These are phyloP conservation scores for Suillus hirtellus DNA, from an alignment of 768 basidiomycete species.

Conservation along the genomic window DNA sequence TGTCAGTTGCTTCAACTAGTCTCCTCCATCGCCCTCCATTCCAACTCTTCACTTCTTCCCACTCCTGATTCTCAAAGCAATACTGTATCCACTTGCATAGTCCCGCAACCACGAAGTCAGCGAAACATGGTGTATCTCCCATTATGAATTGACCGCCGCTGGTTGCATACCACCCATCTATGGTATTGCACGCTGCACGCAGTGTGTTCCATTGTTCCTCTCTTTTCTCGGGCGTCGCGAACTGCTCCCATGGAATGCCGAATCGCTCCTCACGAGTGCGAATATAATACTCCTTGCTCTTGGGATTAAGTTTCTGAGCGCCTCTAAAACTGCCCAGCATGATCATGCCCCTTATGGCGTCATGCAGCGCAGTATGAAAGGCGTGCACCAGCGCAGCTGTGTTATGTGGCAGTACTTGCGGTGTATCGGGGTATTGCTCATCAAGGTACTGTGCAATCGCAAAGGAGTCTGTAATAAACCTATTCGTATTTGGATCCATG, in stretches of 20 bases:
- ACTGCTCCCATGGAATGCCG: slow-evolving; percentile 40
- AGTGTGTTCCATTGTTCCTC: slow-evolving; percentile 39
- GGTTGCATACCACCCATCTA: slow-evolving; percentile 18
- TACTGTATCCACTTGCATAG: slow-evolving; percentile 17
- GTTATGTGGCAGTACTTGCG: slow-evolving; percentile 37
- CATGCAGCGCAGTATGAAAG: slow-evolving; percentile 23
- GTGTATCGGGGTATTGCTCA: slow-evolving; percentile 45
- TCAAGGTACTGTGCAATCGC: slow-evolving; percentile 54
- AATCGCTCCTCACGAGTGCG: slow-evolving; percentile 34
- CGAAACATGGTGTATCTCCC: slow-evolving; percentile 20
- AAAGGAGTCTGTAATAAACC: slow-evolving; percentile 42
- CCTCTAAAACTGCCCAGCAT: slow-evolving; percentile 27
- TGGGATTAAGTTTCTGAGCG: slow-evolving; percentile 29
- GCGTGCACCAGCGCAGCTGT: slow-evolving; percentile 35
- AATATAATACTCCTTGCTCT: slow-evolving; percentile 41
- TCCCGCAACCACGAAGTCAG: slow-evolving; percentile 25
- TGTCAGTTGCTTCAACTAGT: slow-evolving; percentile 20
- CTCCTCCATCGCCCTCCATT: slow-evolving; percentile 17
- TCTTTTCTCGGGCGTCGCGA: slow-evolving; percentile 27
- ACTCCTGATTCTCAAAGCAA: slow-evolving; percentile 16
- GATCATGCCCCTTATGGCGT: slow-evolving; percentile 11
- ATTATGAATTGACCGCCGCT: slow-evolving; percentile 7
- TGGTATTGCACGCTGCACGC: slow-evolving; percentile 31
- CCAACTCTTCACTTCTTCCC: slow-evolving; percentile 9
- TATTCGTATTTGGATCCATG: slow-evolving; percentile 43